phyloP scores from a whole-genome alignment of 768 basidiomycete genomes.

The Kwoniella mangroviensis region DNA sequence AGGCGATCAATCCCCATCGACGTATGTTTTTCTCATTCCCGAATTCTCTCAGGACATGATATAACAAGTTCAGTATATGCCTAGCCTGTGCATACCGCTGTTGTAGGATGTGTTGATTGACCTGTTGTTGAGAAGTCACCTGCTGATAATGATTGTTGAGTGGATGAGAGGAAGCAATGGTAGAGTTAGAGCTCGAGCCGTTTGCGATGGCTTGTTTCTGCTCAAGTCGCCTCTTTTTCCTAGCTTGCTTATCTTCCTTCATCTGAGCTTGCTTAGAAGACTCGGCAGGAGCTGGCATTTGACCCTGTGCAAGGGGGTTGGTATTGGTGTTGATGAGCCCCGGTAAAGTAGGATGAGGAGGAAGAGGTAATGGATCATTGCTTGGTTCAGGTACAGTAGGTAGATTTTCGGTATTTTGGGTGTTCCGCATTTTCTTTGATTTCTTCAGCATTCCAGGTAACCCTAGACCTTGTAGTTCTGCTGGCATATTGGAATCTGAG shows the following conservation, averaged over 20 bases:
- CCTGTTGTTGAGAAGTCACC: background rate
- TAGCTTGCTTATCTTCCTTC: conserved; percentile 10
- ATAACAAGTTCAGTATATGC: conserved; percentile 40
- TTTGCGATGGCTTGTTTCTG: conserved; percentile 3
- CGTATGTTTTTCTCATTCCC: conserved; percentile 5
- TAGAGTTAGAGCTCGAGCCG: too few species aligned
- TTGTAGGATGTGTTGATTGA: background rate
- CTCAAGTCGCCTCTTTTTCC: conserved; percentile 5
- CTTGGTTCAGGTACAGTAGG: conserved; percentile 7
- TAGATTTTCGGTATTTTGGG: background rate
- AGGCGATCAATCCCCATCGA: conserved; percentile 35
- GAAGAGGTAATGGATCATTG: background rate
- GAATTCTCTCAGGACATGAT: conserved; percentile 27
- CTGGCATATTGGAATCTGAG: conserved; percentile 4
- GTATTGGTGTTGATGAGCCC: conserved; percentile 3
- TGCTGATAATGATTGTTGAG: background rate
- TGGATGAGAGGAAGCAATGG: background rate
- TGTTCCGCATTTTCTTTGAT: conserved; percentile 10
- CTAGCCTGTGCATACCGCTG: conserved; percentile 15
- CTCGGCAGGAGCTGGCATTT: background rate
- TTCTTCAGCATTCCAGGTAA: conserved; percentile 5
- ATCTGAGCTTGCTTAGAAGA: background rate
- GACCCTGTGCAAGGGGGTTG: background rate
- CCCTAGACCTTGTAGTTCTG: conserved; percentile 17
- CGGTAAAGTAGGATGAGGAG: background rate